Evolutionary conservation across 1,139 yeast species (phyloP), one percentile per base, ranked within the genome.

Genomic region (Pichia sp.): DNA sequence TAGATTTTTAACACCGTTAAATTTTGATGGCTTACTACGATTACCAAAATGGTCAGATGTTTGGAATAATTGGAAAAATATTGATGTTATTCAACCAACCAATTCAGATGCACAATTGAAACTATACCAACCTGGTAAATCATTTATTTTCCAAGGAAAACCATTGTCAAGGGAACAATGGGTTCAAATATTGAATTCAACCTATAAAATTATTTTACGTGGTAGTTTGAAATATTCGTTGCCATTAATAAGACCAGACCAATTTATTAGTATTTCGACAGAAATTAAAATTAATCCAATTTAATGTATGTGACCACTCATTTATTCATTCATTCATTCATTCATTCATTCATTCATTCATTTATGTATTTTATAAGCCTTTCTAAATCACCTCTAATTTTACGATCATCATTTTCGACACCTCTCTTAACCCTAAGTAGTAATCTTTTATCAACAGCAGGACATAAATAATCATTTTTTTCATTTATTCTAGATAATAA

Each of bases 181-280:
- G 98, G 78, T 80, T 48, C 70, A 73, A 9, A 80, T 93, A n/a
- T 79, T 84, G 36, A 81, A 81, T 57, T 79, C 86, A 60, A 91
- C 95, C 6, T 91, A 89, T 68, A 95, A 87, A 56, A 72, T 93
- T 58, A 83, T 88, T 22, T 73, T 91, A 2, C 75, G 96, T 47
- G 98, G 98, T 0, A 81, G 84, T 25, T 75, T 91, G 62, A 83
- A 81, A 65, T 91, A 91, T 67, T 78, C 76, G 50, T 71, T 90
- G 47, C 93, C 95, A 0, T 73, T 90, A 60, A 53, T 57, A 19
- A 52, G 62, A 30, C 55, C 54, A 22, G 53, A 57, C 44, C 62
- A 64, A 30, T 55, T 67, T 11, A 57, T 67, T 19, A 62, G 65
- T 48, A 62, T 66, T 9, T 62, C 68, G 2, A 54, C 58, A 4